Percentiles rank a stretch among this genome's conserved stretches.
phyloP scores from a whole-genome alignment of 768 basidiomycete genomes.

The Sporobolomyces phaffii region DNA sequence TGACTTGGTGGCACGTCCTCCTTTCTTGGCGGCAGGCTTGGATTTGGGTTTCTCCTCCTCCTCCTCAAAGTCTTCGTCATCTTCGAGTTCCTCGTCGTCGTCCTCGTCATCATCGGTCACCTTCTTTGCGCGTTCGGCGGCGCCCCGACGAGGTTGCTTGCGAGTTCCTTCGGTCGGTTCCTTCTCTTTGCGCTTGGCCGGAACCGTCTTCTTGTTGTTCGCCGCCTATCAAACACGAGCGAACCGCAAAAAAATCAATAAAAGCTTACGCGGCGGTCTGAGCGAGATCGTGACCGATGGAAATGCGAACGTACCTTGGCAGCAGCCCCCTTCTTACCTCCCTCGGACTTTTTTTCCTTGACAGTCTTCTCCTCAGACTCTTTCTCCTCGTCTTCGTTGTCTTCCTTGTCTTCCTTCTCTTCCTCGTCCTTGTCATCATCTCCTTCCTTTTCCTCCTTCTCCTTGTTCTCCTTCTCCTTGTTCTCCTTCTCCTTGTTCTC shows the following conservation, averaged over 20 bases:
- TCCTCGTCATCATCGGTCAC: slow-evolving; percentile 6
- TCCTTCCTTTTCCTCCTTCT: background rate
- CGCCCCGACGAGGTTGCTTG: slow-evolving; percentile 16
- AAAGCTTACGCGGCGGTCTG: too few relatives aligned
- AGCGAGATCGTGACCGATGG: too few relatives aligned
- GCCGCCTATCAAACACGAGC: too few relatives aligned
- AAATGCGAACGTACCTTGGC: slow-evolving; percentile 27
- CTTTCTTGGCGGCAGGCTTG: background rate
- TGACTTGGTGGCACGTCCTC: background rate
- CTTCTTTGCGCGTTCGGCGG: background rate
- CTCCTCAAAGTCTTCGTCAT: slow-evolving; percentile 3
- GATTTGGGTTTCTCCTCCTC: slow-evolving; percentile 2
- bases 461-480: background rate
- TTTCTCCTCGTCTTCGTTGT: background rate
- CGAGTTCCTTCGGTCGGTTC: slow-evolving; percentile 11
- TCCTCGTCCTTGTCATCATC: background rate
- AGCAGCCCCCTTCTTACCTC: slow-evolving; percentile 32
- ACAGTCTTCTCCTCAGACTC: slow-evolving; percentile 1
- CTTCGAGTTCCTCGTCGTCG: slow-evolving; percentile 1
- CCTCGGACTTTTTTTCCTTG: slow-evolving; percentile 7
- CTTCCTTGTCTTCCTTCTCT: background rate
- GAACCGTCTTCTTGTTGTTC: slow-evolving; percentile 23
- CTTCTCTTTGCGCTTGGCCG: slow-evolving; percentile 27
- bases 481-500: background rate
- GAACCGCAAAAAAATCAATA: too few relatives aligned